Evolutionary conservation across 176 grass and related monocot species (phyloP).

Genomic region (Paspalum vaginatum): DNA sequence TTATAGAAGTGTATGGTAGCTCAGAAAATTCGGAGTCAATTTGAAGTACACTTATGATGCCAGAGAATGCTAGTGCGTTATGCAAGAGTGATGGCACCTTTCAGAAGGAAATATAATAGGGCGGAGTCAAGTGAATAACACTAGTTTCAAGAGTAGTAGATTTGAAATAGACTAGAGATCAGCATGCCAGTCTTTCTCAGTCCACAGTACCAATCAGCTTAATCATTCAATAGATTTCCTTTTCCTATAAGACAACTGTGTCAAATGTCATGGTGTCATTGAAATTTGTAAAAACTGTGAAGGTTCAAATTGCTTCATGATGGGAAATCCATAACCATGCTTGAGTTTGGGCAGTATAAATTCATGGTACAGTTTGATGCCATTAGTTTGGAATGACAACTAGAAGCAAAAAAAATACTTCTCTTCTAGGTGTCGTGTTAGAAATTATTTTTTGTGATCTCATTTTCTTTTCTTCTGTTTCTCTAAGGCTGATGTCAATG

Average conservation of each 20-base stretch:
- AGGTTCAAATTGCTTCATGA: not conserved
- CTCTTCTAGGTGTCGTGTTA: not conserved
- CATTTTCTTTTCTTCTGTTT: constrained; percentile 28
- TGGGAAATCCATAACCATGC: constrained; percentile 21
- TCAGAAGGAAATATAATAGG: not conserved
- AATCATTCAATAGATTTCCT: constrained; percentile 4
- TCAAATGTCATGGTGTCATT: constrained; percentile 2
- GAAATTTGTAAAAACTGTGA: not conserved
- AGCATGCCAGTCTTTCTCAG: not conserved
- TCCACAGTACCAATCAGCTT: constrained; percentile 14
- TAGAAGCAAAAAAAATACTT: constrained; percentile 9
- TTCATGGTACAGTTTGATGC: not conserved
- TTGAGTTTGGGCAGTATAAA: not conserved
- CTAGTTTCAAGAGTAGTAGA: constrained; percentile 5
- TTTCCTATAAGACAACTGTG: not conserved
- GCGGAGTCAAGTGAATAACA: not conserved
- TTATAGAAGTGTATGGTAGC: not conserved
- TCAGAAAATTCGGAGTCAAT: not conserved
- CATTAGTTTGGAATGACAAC: not conserved
- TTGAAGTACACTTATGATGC: constrained; percentile 8
- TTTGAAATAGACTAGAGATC: constrained; percentile 12
- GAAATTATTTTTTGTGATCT: constrained; percentile 18
- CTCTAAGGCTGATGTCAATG: constrained; percentile 82
- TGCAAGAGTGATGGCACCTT: constrained; percentile 3
- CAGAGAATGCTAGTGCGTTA: not conserved